A percentile compares a stretch with the other conserved stretches of the same genome.
These are phyloP conservation scores for Chaetomiaceae sp. DNA, from an alignment of 2,329 filamentous ascomycete genomes.

Conservation along the genomic window DNA sequence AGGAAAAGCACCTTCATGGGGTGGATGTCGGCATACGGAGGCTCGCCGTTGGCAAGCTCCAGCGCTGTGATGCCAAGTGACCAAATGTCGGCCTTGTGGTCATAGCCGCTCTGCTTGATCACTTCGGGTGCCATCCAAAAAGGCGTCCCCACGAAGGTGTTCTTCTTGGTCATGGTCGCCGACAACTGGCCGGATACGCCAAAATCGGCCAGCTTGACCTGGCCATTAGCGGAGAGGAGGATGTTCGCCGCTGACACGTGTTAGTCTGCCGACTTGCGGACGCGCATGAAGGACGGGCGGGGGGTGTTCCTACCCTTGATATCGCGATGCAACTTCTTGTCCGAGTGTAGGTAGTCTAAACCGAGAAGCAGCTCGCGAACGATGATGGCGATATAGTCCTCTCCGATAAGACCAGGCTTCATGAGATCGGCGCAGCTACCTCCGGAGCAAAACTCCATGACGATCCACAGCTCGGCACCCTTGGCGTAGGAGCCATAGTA, in stretches of 20 bases:
- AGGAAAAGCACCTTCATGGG: conserved; percentile 98
- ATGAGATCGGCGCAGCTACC: conserved; percentile 94
- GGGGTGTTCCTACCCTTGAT: conserved; percentile 68
- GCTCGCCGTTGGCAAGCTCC: conserved; percentile 86
- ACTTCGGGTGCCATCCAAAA: conserved; percentile 99
- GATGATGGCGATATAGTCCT: conserved; percentile 97
- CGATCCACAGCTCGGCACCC: conserved; percentile 95
- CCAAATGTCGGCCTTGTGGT: conserved; percentile 98
- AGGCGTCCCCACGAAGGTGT: conserved; percentile 95
- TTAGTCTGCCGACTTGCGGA: conserved; percentile 21
- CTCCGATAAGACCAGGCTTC: conserved; percentile 85
- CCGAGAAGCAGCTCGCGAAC: conserved; percentile 84
- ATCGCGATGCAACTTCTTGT: conserved; percentile 94
- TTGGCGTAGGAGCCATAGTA: conserved; percentile 97
- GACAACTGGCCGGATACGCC: conserved; percentile 94
- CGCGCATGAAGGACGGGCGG: not conserved
- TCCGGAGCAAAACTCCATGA: conserved; percentile 98
- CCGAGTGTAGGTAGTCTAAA: conserved; percentile 85
- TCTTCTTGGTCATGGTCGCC: conserved; percentile 99
- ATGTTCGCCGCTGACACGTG: conserved; percentile 74
- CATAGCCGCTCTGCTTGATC: conserved; percentile 96
- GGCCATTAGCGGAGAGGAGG: conserved; percentile 79
- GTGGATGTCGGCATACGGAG: conserved; percentile 92
- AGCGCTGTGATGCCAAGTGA: conserved; percentile 92
- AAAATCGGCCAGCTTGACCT: conserved; percentile 96